These are phyloP conservation scores for Jacaranda mimosifolia DNA, from an alignment of 257 asterid species.

Conservation along the genomic window DNA sequence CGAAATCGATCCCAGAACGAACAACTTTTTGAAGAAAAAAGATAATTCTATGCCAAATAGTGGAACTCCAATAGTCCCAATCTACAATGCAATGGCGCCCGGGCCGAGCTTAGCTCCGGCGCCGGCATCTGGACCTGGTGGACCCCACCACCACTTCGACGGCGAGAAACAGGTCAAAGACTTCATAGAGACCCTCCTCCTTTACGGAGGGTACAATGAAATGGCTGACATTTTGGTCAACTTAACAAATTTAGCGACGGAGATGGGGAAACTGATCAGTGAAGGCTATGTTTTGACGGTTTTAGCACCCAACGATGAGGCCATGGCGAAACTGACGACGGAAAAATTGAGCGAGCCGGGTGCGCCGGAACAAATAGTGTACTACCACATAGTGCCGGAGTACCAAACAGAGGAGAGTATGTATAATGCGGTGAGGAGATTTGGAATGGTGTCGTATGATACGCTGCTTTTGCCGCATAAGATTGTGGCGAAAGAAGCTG, in stretches of 20 bases:
- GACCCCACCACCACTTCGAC: constrained; percentile 12
- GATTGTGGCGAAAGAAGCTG: constrained; percentile 1
- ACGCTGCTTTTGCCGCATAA: not conserved
- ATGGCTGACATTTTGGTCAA: not conserved
- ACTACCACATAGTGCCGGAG: constrained; percentile 10
- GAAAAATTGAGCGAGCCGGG: constrained; percentile 10
- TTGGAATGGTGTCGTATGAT: constrained; percentile 1
- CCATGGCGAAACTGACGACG: constrained; percentile 12
- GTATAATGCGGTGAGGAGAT: not conserved
- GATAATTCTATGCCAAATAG: not conserved
- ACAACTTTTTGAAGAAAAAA: not conserved
- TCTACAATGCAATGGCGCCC: constrained; percentile 10
- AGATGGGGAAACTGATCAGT: constrained; percentile 9
- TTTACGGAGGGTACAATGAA: constrained; percentile 3
- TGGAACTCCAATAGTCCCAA: not conserved
- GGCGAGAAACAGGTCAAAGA: constrained; percentile 9
- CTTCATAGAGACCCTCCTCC: constrained; percentile 4
- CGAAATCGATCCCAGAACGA: constrained; percentile 1
- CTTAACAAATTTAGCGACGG: not conserved
- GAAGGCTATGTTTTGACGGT: constrained; percentile 4
- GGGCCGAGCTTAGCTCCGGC: constrained; percentile 3
- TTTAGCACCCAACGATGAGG: constrained; percentile 1
- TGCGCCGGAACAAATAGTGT: not conserved
- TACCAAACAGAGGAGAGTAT: constrained; percentile 2
- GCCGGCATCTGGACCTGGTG: constrained; percentile 4